Evolutionary conservation across 352 stramenopile genomes (phyloP).

Genomic region (Pythium volutum): DNA sequence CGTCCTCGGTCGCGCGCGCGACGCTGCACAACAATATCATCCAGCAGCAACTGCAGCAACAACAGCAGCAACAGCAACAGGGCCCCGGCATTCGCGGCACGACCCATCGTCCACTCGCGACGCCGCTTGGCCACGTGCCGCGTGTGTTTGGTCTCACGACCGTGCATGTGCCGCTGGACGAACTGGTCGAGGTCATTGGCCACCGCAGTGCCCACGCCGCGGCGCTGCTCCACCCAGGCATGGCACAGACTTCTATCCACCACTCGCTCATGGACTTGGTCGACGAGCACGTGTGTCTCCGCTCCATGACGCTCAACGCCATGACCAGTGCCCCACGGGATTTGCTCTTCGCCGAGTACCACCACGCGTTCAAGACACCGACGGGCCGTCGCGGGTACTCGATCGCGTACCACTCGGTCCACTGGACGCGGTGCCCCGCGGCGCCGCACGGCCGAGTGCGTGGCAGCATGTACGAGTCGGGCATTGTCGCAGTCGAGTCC

Average conservation of each 20-base stretch:
- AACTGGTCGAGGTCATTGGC: conserved; percentile 20
- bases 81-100: too few relatives aligned
- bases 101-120: background rate
- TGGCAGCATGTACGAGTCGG: conserved; percentile 21
- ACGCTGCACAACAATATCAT: background rate
- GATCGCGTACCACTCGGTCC: conserved; percentile 20
- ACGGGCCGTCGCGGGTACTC: conserved; percentile 10
- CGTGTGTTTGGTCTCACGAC: conserved; percentile 13
- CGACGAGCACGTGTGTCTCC: conserved; percentile 15
- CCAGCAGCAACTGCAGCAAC: too few relatives aligned
- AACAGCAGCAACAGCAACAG: too few relatives aligned
- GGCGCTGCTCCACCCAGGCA: conserved; percentile 11
- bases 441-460: background rate
- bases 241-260: background rate
- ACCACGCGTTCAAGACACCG: conserved; percentile 13
- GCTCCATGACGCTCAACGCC: conserved; percentile 6
- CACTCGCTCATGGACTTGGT: conserved; percentile 21
- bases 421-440: conserved; percentile 6
- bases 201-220: conserved; percentile 15
- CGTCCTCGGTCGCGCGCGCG: background rate
- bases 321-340: conserved; percentile 3
- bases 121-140: background rate
- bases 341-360: conserved; percentile 20
- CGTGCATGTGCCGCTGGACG: conserved; percentile 14
- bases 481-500: conserved; percentile 19